A percentile compares a stretch with the other conserved stretches of the same genome.
Evolutionary conservation across 2,329 filamentous ascomycete genomes (phyloP).

Genomic region (Diplocarpon mali): DNA sequence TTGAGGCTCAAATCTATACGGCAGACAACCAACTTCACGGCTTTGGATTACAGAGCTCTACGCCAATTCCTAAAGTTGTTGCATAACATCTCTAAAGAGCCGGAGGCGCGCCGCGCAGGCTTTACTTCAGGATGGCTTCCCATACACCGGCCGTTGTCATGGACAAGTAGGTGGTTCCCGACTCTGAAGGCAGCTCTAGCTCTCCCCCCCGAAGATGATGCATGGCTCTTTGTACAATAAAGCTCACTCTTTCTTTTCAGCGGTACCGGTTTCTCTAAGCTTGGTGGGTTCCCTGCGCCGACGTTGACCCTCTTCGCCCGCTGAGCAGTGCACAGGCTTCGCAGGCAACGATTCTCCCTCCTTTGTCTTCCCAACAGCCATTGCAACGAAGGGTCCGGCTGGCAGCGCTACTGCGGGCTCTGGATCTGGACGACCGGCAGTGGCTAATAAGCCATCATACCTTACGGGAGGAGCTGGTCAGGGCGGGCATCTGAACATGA

Average conservation of each 20-base stretch:
- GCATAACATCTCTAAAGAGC: constrained; percentile 20
- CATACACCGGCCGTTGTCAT: constrained; percentile 99
- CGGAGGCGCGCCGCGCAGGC: constrained; percentile 21
- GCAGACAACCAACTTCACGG: constrained; percentile 1
- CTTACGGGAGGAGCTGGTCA: constrained; percentile 82
- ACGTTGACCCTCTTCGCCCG: constrained; percentile 1
- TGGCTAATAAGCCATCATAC: constrained; percentile 92
- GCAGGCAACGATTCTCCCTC: constrained; percentile 98
- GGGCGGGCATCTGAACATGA: constrained; percentile 71
- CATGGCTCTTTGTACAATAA: constrained; percentile 3
- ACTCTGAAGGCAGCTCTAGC: constrained; percentile 19
- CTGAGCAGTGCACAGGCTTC: constrained; percentile 54
- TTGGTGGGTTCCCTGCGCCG: constrained; percentile 52
- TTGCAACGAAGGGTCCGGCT: constrained; percentile 79
- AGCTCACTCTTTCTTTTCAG: constrained; percentile 38
- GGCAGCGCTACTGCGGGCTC: constrained; percentile 57
- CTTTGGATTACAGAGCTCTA: constrained; percentile 7
- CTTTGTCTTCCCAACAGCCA: constrained; percentile 97
- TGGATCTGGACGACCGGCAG: constrained; percentile 77
- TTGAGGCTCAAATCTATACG: constrained; percentile 4
- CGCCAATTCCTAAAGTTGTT: constrained; percentile 16
- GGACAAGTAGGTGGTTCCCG: constrained; percentile 78
- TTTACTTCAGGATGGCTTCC: constrained; percentile 63
- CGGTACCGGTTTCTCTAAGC: constrained; percentile 98
- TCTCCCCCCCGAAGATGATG: not conserved